These are phyloP conservation scores for Dioszegia crocea DNA, from an alignment of 768 basidiomycete species.

Conservation along the genomic window DNA sequence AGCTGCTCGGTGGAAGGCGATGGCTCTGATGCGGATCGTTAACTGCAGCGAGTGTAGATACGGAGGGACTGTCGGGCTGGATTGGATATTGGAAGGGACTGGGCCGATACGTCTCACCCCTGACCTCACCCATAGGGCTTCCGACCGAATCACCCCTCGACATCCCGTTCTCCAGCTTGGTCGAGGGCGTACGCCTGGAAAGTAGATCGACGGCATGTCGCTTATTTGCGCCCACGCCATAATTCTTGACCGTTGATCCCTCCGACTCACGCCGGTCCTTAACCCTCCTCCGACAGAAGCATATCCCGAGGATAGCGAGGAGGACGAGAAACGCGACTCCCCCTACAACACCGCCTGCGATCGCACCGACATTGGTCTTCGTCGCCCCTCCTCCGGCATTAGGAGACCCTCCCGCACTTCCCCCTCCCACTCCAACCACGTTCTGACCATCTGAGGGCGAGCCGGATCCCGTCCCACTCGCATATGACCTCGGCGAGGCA, in stretches of 20 bases:
- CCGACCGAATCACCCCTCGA: conserved; percentile 6
- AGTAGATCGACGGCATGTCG: not conserved
- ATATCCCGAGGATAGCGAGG: conserved; percentile 45
- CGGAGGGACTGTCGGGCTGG: conserved; percentile 8
- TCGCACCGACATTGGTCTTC: conserved; percentile 29
- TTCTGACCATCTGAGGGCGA: conserved; percentile 9
- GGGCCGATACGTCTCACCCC: conserved; percentile 15
- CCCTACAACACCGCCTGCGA: conserved; percentile 48
- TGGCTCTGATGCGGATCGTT: not conserved
- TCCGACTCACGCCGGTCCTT: conserved; percentile 19
- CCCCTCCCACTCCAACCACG: conserved; percentile 7
- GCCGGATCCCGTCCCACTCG: conserved; percentile 9
- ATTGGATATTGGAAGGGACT: conserved; percentile 23
- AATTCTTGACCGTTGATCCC: not conserved
- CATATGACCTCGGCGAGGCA: conserved; percentile 21
- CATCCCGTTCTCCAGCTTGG: conserved; percentile 5
- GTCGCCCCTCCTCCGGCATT: not conserved
- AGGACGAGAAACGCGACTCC: conserved; percentile 47
- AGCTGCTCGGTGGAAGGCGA: not conserved
- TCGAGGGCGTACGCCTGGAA: not conserved
- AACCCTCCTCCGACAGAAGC: conserved; percentile 35
- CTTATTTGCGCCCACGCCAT: conserved; percentile 10
- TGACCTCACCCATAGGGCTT: conserved; percentile 3
- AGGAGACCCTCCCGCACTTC: not conserved
- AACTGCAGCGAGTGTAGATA: not conserved